Evolutionary conservation across 202 grass and related monocot species (phyloP).

Genomic region (Elaeis oleifera): DNA sequence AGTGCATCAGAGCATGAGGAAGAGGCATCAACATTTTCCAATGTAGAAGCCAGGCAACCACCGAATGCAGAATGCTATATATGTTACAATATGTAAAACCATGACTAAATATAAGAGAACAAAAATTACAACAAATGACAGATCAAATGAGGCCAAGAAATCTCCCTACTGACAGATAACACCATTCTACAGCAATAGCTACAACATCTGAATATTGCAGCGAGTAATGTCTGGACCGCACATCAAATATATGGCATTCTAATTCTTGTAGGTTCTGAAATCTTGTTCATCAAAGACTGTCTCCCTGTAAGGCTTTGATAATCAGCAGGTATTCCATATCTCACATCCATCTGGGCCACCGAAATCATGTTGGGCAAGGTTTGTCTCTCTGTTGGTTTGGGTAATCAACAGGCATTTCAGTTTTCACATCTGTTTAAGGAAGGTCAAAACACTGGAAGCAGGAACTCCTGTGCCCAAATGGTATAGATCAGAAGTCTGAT

Average conservation of each 20-base stretch:
- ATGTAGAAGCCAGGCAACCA: too few species aligned
- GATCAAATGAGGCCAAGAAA: too few species aligned
- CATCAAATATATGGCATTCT: slow-evolving; percentile 29
- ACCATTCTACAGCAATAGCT: not conserved
- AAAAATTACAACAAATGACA: too few species aligned
- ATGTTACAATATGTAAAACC: too few species aligned
- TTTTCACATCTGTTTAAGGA: slow-evolving; percentile 1
- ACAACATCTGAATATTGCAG: slow-evolving; percentile 38
- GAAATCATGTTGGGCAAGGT: not conserved
- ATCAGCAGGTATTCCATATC: slow-evolving; percentile 11
- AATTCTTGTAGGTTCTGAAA: slow-evolving; percentile 19
- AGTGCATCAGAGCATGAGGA: too few species aligned
- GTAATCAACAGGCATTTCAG: slow-evolving; percentile 1
- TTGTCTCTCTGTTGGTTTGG: not conserved
- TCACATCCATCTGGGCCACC: not conserved
- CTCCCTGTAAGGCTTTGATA: not conserved
- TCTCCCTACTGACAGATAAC: too few species aligned
- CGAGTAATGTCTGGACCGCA: slow-evolving; percentile 29
- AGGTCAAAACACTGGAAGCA: not conserved
- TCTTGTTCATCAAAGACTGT: not conserved
- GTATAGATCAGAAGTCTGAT: not conserved
- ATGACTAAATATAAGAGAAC: too few species aligned
- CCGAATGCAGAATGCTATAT: too few species aligned
- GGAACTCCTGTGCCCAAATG: not conserved
- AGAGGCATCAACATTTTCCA: too few species aligned